Evolutionary conservation across 2,329 filamentous ascomycete genomes (phyloP).

Genomic region (Onygenales sp.): DNA sequence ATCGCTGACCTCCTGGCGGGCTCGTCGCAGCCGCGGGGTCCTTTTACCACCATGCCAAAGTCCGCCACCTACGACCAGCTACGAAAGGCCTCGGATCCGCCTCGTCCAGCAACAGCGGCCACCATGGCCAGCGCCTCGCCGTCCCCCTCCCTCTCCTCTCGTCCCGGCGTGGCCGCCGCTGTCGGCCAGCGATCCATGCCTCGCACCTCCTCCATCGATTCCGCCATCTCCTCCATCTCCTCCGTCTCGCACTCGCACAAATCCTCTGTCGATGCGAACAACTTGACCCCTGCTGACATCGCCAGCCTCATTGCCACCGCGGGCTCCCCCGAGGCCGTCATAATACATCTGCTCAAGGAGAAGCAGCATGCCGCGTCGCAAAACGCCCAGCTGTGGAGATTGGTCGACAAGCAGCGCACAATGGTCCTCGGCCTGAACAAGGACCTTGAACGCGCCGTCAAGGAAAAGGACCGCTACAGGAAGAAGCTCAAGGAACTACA

Average conservation of each 20-base stretch:
- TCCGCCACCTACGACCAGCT: slow-evolving; percentile 12
- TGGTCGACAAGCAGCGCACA: slow-evolving; percentile 91
- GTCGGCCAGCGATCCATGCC: slow-evolving; percentile 33
- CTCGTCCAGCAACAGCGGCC: slow-evolving; percentile 9
- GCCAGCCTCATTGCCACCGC: slow-evolving; percentile 69
- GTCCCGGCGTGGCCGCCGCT: slow-evolving; percentile 7
- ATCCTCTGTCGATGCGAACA: slow-evolving; percentile 46
- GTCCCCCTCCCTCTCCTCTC: slow-evolving; percentile 17
- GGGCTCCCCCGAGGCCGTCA: slow-evolving; percentile 79
- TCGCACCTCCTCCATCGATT: slow-evolving; percentile 85
- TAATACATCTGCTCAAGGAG: slow-evolving; percentile 80
- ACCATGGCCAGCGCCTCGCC: slow-evolving; percentile 16
- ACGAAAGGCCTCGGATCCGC: slow-evolving; percentile 18
- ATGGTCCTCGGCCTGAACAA: slow-evolving; percentile 93
- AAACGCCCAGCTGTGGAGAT: slow-evolving; percentile 84
- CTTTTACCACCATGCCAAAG: background rate
- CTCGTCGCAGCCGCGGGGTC: slow-evolving; percentile 1
- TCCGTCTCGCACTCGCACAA: slow-evolving; percentile 49
- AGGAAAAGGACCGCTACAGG: slow-evolving; percentile 90
- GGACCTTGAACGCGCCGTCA: slow-evolving; percentile 79
- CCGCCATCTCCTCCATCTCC: slow-evolving; percentile 73
- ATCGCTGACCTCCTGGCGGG: background rate
- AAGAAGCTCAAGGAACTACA: slow-evolving; percentile 76
- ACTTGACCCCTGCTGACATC: slow-evolving; percentile 63
- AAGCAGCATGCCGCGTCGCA: slow-evolving; percentile 83